Evolutionary conservation across 192 early-diverging fungal species (phyloP).

Genomic region (Backusella circina): DNA sequence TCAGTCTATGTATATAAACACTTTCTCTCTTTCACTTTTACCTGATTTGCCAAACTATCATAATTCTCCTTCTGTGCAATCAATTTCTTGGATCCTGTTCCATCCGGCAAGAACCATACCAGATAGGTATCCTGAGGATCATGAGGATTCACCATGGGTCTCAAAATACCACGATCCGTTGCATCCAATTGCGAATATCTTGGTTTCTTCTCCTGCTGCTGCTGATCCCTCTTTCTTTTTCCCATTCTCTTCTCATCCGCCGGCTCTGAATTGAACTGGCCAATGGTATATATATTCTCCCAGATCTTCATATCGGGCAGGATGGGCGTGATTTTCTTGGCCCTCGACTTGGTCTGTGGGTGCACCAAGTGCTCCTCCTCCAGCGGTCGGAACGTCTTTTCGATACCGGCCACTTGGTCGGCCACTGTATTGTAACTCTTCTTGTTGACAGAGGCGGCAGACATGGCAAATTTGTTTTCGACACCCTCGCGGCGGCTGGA

Average conservation of each 20-base stretch:
- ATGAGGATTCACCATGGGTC: constrained; percentile 31
- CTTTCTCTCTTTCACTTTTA: neutral
- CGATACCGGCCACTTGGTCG: constrained; percentile 42
- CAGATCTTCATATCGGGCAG: constrained; percentile 50
- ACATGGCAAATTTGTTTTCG: constrained; percentile 25
- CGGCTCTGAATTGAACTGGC: constrained; percentile 49
- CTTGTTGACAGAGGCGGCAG: constrained; percentile 22
- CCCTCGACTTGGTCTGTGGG: constrained; percentile 43
- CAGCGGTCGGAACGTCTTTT: constrained; percentile 40
- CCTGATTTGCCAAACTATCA: constrained; percentile 13
- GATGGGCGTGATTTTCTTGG: constrained; percentile 46
- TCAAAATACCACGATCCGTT: constrained; percentile 31
- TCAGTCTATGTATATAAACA: too few species aligned
- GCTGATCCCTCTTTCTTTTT: neutral
- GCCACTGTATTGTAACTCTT: constrained; percentile 35
- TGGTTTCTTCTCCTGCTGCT: neutral
- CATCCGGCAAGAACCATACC: constrained; percentile 35
- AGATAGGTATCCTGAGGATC: constrained; percentile 31
- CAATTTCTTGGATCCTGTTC: constrained; percentile 13
- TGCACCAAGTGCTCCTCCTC: constrained; percentile 37
- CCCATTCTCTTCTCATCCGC: constrained; percentile 23
- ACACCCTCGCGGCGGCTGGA: constrained; percentile 27
- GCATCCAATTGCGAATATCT: constrained; percentile 6
- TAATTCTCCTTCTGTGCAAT: constrained; percentile 19
- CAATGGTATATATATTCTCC: constrained; percentile 49